A percentile compares a stretch with the other conserved stretches of the same genome.
These are phyloP conservation scores for Pseudevernia furfuracea DNA, from an alignment of 495 filamentous ascomycete species.

Conservation along the genomic window DNA sequence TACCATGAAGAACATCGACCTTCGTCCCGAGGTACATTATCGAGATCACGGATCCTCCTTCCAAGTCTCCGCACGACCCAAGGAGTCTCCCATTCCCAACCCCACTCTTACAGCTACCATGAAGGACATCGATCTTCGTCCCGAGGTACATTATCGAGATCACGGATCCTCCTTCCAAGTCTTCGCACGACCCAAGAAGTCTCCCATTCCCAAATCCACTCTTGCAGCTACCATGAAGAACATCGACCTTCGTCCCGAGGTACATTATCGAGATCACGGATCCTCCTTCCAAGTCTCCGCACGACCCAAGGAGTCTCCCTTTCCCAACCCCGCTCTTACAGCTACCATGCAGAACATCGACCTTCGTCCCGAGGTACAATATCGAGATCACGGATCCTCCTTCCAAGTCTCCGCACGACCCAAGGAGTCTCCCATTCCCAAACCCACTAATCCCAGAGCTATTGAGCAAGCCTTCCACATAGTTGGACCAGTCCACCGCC, in stretches of 20 bases:
- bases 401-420: no score
- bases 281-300: no score
- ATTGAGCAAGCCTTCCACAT: slow-evolving; percentile 4
- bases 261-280: background rate
- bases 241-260: background rate
- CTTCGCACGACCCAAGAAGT: background rate
- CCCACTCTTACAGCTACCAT: background rate
- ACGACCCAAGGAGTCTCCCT: no score
- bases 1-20: background rate
- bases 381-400: no score
- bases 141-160: background rate
- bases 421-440: no score
- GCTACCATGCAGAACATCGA: no score
- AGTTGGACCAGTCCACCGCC: background rate
- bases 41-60: background rate
- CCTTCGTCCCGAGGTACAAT: no score
- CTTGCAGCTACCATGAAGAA: background rate
- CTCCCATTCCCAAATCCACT: background rate
- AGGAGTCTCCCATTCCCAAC: background rate
- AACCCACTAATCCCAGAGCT: background rate
- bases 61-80: slow-evolving; percentile 7
- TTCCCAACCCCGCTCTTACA: no score
- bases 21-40: background rate
- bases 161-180: slow-evolving; percentile 2
- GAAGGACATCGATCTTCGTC: background rate